phyloP scores from a whole-genome alignment of 768 basidiomycete genomes.

The Lentinula lateritia region DNA sequence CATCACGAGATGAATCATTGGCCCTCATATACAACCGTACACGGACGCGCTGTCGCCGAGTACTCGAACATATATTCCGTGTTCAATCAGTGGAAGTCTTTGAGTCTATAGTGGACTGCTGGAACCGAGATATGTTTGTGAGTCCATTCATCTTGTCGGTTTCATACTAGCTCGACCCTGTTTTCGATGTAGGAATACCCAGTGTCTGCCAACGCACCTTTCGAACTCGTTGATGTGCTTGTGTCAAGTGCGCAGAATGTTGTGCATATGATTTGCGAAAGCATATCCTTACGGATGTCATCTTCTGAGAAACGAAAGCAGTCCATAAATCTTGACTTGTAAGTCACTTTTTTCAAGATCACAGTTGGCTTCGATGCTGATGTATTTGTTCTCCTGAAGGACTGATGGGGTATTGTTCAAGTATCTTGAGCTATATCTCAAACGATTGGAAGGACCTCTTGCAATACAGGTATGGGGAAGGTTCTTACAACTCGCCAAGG shows the following conservation, averaged over 20 bases:
- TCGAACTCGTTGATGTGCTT: slow-evolving; percentile 80
- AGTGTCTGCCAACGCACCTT: slow-evolving; percentile 47
- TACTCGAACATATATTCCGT: slow-evolving; percentile 82
- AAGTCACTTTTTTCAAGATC: slow-evolving; percentile 17
- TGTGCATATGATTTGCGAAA: slow-evolving; percentile 87
- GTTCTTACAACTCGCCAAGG: slow-evolving; percentile 72
- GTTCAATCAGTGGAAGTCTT: slow-evolving; percentile 76
- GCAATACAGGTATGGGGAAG: slow-evolving; percentile 91
- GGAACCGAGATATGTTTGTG: slow-evolving; percentile 56
- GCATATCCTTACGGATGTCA: slow-evolving; percentile 57
- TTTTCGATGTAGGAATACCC: slow-evolving; percentile 26
- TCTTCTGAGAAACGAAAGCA: slow-evolving; percentile 59
- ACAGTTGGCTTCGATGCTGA: slow-evolving; percentile 7
- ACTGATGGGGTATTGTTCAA: slow-evolving; percentile 69
- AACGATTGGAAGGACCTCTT: slow-evolving; percentile 80
- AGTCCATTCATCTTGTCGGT: slow-evolving; percentile 13
- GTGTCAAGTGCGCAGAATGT: slow-evolving; percentile 81
- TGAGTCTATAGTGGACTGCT: slow-evolving; percentile 78
- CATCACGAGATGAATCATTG: slow-evolving; percentile 63
- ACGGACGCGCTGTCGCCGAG: slow-evolving; percentile 65
- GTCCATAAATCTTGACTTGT: slow-evolving; percentile 65
- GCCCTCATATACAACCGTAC: slow-evolving; percentile 63
- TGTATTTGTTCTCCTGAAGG: slow-evolving; percentile 31
- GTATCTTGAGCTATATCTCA: slow-evolving; percentile 85
- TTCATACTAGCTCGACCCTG: slow-evolving; percentile 7